Evolutionary conservation across 108 stramenopile genomes (phyloP).

Genomic region (Schizochytrium sp.): DNA sequence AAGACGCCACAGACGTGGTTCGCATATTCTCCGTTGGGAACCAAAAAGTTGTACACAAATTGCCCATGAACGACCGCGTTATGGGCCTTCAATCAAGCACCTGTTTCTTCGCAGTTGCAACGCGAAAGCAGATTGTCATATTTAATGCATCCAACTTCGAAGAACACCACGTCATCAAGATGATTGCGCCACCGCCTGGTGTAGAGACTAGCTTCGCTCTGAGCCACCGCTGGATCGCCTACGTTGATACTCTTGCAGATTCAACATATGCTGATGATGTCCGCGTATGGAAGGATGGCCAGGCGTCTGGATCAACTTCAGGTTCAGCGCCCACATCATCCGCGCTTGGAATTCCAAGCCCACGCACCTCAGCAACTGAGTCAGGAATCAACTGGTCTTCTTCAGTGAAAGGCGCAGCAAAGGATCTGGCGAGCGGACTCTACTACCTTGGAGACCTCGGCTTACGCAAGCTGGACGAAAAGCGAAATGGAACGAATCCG

Average conservation of each 20-base stretch:
- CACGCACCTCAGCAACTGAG: not conserved
- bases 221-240: constrained; percentile 51
- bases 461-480: constrained; percentile 40
- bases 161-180: not conserved
- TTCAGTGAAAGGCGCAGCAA: constrained; percentile 6
- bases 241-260: not conserved
- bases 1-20: constrained; percentile 7
- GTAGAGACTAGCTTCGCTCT: constrained; percentile 1
- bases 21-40: constrained; percentile 44
- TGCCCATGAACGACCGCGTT: constrained; percentile 26
- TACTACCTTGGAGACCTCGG: constrained; percentile 60
- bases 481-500: constrained; percentile 5
- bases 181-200: not conserved
- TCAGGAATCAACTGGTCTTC: not conserved
- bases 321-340: not conserved
- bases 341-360: not conserved
- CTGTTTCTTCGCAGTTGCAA: constrained; percentile 13
- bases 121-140: not conserved
- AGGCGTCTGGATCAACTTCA: not conserved
- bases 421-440: constrained; percentile 40
- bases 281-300: not conserved
- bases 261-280: not conserved
- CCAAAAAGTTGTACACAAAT: constrained; percentile 39
- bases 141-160: constrained; percentile 18
- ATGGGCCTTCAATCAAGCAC: constrained; percentile 10